Base-by-base conservation (phyloP, 208 protist species). In the Acanthamoeba lenticulata region DNA sequence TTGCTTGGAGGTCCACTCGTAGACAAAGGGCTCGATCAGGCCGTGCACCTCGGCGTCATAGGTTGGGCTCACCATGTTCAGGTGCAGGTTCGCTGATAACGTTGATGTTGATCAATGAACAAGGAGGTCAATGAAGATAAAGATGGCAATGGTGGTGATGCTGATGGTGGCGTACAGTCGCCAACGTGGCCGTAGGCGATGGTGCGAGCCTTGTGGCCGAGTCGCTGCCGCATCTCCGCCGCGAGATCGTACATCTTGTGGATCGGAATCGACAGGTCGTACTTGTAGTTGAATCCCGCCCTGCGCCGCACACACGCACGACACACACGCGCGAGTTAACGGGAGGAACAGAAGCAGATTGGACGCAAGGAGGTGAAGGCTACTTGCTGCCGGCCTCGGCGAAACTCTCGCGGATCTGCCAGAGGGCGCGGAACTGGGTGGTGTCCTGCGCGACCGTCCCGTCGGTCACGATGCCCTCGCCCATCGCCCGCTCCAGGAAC, bases 171-270 rank as follows among this genome's bases (percentile, higher is more conserved):
- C 44, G 85, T 91, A 91, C 98, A 98, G 95, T 99, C 99, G 40
- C 98, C 99, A 77, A 99, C 97, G 95, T 99, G 99, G 21, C 99
- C 99, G 96, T 99, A 99, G 29, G 98, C 98, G 57, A 98, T 95
- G 32, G 98, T 97, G 15, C 2, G 4, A 65, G 57, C 74, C 88
- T 88, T 60, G 15, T 79, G 19, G 34, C 27, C 79, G 4, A 97
- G 55, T 17, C 94, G 94, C 60, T 47, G 45, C 17, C 96, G 79
- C 95, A 97, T 96, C 19, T 85, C 90, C 88, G 96, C 95, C 1
- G 97, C 96, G 24, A 98, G 65, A 6, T 86, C 38, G 90, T 98
- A 98, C 88, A 98, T 96, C 27, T 95, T 36, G 9, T 52, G 9
- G 4, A 98, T 81, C 17, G 98, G 97, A 29, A 98, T 40, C 36